Percentiles rank a stretch among this genome's conserved stretches.
Evolutionary conservation across 2,329 filamentous ascomycete species (phyloP).

Genomic region (Monosporascus sp.): DNA sequence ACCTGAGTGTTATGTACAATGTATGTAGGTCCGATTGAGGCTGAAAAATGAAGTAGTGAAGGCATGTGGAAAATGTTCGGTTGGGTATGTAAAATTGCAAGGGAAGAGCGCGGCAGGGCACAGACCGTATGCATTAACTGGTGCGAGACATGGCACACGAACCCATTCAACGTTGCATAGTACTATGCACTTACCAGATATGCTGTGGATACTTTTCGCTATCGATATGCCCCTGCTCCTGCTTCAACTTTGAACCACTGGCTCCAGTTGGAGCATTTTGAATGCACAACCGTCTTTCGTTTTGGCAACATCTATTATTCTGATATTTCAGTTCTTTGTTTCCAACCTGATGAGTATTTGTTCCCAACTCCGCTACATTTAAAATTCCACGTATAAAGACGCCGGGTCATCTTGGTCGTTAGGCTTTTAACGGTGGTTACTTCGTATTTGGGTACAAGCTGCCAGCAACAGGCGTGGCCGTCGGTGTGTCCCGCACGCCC

Average conservation of each 20-base stretch:
- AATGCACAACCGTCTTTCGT: background rate
- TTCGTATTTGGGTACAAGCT: background rate
- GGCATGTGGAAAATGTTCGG: background rate
- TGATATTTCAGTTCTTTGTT: too few relatives aligned
- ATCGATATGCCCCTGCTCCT: background rate
- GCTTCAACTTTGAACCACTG: background rate
- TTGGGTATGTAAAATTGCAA: background rate
- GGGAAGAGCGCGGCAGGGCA: background rate
- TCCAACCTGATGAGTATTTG: background rate
- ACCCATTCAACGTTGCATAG: background rate
- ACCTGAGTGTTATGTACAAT: background rate
- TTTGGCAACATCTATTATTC: background rate
- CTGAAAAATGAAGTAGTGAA: background rate
- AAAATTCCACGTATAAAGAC: too few relatives aligned
- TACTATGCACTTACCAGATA: background rate
- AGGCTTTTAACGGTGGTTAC: background rate
- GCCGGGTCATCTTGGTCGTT: too few relatives aligned
- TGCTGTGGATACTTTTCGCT: background rate
- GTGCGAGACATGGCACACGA: too few relatives aligned
- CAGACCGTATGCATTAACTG: background rate
- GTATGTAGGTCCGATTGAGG: background rate
- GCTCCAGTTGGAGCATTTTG: too few relatives aligned
- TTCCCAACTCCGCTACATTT: background rate
- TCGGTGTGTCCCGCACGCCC: constrained; percentile 2
- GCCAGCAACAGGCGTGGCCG: background rate